phyloP scores from a whole-genome alignment of 257 asterid genomes.

The Forsythia suspensa region DNA sequence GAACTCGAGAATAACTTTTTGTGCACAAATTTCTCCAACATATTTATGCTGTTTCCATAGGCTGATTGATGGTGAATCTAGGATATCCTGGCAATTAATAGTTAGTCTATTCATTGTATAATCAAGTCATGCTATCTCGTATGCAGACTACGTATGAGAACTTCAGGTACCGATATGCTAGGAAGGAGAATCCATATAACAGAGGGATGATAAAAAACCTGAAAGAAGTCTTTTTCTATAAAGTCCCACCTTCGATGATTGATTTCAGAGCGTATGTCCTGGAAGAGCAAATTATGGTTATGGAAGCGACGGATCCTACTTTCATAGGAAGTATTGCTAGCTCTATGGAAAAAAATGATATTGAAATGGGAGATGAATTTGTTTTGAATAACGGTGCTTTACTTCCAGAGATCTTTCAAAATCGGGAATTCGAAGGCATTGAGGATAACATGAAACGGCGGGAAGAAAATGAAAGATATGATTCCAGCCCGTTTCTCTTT shows the following conservation, averaged over 20 bases:
- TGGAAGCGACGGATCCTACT: slow-evolving; percentile 40
- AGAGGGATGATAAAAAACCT: slow-evolving; percentile 65
- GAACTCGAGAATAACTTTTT: too few relatives aligned
- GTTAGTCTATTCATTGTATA: neutral
- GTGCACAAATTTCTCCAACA: neutral
- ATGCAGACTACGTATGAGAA: slow-evolving; percentile 95
- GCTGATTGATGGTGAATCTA: neutral
- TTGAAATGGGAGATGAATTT: slow-evolving; percentile 63
- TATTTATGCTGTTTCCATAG: neutral
- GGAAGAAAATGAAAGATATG: slow-evolving; percentile 44
- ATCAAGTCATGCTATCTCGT: neutral
- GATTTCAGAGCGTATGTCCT: slow-evolving; percentile 53
- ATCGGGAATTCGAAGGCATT: slow-evolving; percentile 50
- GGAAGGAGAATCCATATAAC: slow-evolving; percentile 88
- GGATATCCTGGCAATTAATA: neutral
- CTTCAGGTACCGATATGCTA: slow-evolving; percentile 76
- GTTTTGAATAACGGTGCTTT: slow-evolving; percentile 38
- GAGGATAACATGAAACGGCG: slow-evolving; percentile 41
- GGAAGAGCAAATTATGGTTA: slow-evolving; percentile 52
- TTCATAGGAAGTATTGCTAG: slow-evolving; percentile 37
- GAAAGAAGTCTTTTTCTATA: slow-evolving; percentile 68
- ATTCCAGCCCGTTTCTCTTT: slow-evolving; percentile 30
- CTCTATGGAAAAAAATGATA: slow-evolving; percentile 68
- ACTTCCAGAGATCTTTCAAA: slow-evolving; percentile 65
- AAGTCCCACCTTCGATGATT: slow-evolving; percentile 70